These are phyloP conservation scores for Claviceps africana DNA, from an alignment of 2,329 filamentous ascomycete genomes.

Conservation along the genomic window DNA sequence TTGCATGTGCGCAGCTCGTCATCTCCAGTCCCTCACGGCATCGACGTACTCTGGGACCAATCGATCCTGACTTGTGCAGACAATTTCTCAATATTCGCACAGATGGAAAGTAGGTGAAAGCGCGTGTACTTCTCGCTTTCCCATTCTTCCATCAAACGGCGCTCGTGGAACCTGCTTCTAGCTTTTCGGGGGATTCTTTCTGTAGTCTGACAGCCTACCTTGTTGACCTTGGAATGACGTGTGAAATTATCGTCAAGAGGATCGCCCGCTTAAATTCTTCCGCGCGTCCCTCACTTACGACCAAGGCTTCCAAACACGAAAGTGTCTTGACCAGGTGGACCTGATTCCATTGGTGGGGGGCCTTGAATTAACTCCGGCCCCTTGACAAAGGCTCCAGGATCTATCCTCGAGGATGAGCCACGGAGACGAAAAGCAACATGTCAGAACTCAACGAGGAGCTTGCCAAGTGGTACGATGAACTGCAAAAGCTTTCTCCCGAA, in stretches of 20 bases:
- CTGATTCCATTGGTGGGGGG: neutral
- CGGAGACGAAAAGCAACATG: slow-evolving; percentile 17
- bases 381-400: neutral
- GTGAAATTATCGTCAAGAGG: neutral
- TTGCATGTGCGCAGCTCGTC: neutral
- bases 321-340: neutral
- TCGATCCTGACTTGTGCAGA: neutral
- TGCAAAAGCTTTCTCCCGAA: slow-evolving; percentile 29
- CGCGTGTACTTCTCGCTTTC: neutral
- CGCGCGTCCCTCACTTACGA: neutral
- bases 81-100: neutral
- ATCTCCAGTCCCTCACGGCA: neutral
- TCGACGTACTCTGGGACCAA: neutral
- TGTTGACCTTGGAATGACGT: neutral
- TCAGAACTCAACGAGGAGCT: slow-evolving; percentile 26
- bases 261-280: neutral
- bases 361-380: neutral
- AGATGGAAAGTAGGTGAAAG: neutral
- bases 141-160: neutral
- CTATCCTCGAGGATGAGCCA: slow-evolving; percentile 3
- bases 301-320: neutral
- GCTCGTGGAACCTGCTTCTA: neutral
- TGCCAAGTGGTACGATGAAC: slow-evolving; percentile 27
- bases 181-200: neutral
- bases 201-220: neutral